A percentile compares a stretch with the other conserved stretches of the same genome.
phyloP scores from a whole-genome alignment of 208 protist species.

The Leishmania tropica region DNA sequence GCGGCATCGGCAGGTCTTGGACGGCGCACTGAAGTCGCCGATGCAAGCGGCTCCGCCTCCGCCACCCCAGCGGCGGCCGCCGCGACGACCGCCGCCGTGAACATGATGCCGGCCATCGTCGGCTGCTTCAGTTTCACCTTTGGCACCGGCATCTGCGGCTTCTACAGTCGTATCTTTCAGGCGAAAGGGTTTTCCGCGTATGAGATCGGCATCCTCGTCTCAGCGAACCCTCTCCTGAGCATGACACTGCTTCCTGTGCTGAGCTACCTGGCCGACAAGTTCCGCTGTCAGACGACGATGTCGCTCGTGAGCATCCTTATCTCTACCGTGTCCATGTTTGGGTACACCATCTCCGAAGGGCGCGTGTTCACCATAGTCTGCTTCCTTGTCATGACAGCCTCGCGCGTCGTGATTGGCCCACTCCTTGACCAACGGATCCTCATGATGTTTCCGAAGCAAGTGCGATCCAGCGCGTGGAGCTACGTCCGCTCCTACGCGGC shows the following conservation, averaged over 20 bases:
- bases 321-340: constrained; percentile 17
- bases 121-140: constrained; percentile 57
- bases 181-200: constrained; percentile 38
- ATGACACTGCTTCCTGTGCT: constrained; percentile 50
- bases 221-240: constrained; percentile 31
- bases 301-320: constrained; percentile 21
- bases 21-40: background rate
- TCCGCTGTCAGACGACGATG: constrained; percentile 40
- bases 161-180: constrained; percentile 42
- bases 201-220: constrained; percentile 43
- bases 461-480: constrained; percentile 40
- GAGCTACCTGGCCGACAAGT: constrained; percentile 52
- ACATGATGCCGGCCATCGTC: constrained; percentile 18
- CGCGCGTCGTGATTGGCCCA: constrained; percentile 35
- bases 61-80: background rate
- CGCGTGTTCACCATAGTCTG: background rate
- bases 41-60: background rate
- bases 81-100: background rate
- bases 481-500: constrained; percentile 48
- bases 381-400: constrained; percentile 37
- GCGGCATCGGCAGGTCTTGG: background rate
- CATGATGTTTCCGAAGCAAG: constrained; percentile 41
- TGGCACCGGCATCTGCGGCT: constrained; percentile 36
- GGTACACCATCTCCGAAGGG: constrained; percentile 7
- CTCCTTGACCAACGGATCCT: constrained; percentile 57